A percentile compares a stretch with the other conserved stretches of the same genome.
Evolutionary conservation across 768 basidiomycete species (phyloP).

Genomic region (Kwoniella sp.): DNA sequence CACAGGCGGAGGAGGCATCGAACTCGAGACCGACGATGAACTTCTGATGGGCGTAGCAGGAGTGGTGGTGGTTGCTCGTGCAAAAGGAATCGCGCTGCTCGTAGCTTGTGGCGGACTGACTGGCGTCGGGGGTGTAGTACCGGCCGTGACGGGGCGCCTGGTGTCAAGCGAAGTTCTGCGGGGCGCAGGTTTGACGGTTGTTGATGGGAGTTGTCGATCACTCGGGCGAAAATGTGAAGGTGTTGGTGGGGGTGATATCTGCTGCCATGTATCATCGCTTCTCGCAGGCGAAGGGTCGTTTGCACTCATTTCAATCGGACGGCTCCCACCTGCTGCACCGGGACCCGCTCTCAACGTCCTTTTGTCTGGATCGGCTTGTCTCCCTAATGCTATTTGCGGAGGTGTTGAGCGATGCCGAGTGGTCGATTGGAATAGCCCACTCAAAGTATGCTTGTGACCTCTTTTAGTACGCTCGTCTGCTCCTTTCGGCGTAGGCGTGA

Average conservation of each 20-base stretch:
- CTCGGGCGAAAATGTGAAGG: background rate
- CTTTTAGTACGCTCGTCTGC: conserved; percentile 5
- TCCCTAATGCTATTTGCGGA: background rate
- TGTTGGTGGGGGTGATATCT: background rate
- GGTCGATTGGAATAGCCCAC: conserved; percentile 19
- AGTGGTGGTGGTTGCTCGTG: background rate
- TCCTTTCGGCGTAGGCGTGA: background rate
- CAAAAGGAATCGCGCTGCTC: conserved; percentile 5
- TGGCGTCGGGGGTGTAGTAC: background rate
- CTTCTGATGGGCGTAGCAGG: background rate
- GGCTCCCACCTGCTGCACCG: background rate
- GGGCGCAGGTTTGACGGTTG: background rate
- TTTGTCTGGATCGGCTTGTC: background rate
- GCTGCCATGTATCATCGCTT: conserved; percentile 5
- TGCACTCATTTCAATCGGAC: background rate
- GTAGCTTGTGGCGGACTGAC: conserved; percentile 5
- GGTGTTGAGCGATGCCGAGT: conserved; percentile 3
- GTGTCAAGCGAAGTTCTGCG: background rate
- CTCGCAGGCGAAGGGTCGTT: background rate
- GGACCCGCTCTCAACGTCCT: background rate
- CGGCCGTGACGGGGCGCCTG: background rate
- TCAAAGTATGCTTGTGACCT: conserved; percentile 23
- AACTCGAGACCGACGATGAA: background rate
- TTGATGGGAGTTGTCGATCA: background rate
- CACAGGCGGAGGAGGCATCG: conserved; percentile 17